phyloP scores from a whole-genome alignment of 1,139 yeast genomes.

The Debaryomycetaceae sp. region DNA sequence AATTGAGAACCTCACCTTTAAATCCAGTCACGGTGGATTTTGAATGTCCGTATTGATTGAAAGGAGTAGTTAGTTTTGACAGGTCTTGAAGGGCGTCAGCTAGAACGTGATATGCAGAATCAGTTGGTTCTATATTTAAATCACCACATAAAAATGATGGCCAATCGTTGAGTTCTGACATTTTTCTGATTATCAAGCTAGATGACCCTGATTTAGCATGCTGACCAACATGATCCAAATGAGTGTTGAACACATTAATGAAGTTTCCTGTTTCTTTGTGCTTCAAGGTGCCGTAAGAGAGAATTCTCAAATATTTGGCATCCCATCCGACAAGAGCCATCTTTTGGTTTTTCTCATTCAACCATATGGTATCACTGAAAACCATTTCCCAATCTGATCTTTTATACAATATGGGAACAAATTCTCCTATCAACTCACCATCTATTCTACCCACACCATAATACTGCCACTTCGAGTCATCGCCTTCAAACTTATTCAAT shows the following conservation, averaged over 20 bases:
- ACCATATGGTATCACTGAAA: slow-evolving; percentile 32
- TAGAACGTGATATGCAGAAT: slow-evolving; percentile 15
- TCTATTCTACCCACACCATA: slow-evolving; percentile 36
- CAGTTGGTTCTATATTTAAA: slow-evolving; percentile 15
- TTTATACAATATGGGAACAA: slow-evolving; percentile 31
- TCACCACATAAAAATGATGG: slow-evolving; percentile 30
- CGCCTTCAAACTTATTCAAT: slow-evolving; percentile 21
- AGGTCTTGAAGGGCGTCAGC: slow-evolving; percentile 27
- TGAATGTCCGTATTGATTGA: slow-evolving; percentile 39
- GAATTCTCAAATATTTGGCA: slow-evolving; percentile 47
- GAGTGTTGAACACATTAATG: slow-evolving; percentile 43
- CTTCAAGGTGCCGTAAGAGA: slow-evolving; percentile 41
- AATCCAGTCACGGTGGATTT: slow-evolving; percentile 52
- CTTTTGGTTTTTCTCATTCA: slow-evolving; percentile 26
- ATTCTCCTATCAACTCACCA: slow-evolving; percentile 30
- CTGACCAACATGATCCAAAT: slow-evolving; percentile 44
- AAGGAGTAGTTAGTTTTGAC: slow-evolving; percentile 20
- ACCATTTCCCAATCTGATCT: slow-evolving; percentile 30
- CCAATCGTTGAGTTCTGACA: slow-evolving; percentile 24
- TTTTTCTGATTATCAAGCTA: slow-evolving; percentile 29
- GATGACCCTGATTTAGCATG: slow-evolving; percentile 38
- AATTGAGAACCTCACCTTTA: slow-evolving; percentile 26
- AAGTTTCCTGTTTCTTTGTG: slow-evolving; percentile 22
- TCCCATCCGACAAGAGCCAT: slow-evolving; percentile 49
- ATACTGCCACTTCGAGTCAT: slow-evolving; percentile 27